phyloP scores from a whole-genome alignment of 2,329 filamentous ascomycete species.

The Alternaria metachromatica region DNA sequence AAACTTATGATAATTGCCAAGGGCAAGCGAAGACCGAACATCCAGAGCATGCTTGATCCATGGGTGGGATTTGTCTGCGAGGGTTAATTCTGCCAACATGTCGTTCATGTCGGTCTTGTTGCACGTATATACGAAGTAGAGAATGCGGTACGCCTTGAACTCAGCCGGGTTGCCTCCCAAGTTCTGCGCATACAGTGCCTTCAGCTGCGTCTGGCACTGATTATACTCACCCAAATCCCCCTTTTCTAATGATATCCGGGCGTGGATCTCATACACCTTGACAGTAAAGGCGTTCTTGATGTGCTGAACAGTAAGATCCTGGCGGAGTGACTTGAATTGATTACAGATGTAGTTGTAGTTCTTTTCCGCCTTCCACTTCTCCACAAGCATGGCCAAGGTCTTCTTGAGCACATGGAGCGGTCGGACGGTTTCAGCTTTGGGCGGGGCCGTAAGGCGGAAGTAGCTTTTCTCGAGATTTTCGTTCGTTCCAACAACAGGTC shows the following conservation, averaged over 20 bases:
- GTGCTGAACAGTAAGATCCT: slow-evolving; percentile 97
- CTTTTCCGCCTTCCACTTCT: slow-evolving; percentile 90
- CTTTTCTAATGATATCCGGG: slow-evolving; percentile 95
- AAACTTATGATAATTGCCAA: slow-evolving; percentile 97
- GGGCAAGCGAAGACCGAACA: slow-evolving; percentile 87
- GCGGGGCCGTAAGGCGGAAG: slow-evolving; percentile 88
- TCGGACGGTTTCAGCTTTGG: slow-evolving; percentile 86
- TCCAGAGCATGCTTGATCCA: slow-evolving; percentile 83
- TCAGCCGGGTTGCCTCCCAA: slow-evolving; percentile 90
- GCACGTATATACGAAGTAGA: slow-evolving; percentile 99
- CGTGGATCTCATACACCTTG: slow-evolving; percentile 95
- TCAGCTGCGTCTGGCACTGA: slow-evolving; percentile 98
- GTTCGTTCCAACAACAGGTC: slow-evolving; percentile 85
- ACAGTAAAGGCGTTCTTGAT: slow-evolving; percentile 98
- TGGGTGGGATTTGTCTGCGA: slow-evolving; percentile 91
- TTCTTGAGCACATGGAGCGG: slow-evolving; percentile 80
- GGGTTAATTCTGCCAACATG: slow-evolving; percentile 97
- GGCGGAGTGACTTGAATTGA: slow-evolving; percentile 97
- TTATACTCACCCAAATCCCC: slow-evolving; percentile 99
- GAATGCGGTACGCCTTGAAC: slow-evolving; percentile 98
- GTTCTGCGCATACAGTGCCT: slow-evolving; percentile 85
- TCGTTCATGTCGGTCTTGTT: slow-evolving; percentile 98
- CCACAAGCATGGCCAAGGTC: slow-evolving; percentile 86
- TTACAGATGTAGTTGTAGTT: slow-evolving; percentile 99
- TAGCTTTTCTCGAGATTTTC: slow-evolving; percentile 90